phyloP scores from a whole-genome alignment of 2,329 filamentous ascomycete species.

The Ceratocystis cacaofunesta region DNA sequence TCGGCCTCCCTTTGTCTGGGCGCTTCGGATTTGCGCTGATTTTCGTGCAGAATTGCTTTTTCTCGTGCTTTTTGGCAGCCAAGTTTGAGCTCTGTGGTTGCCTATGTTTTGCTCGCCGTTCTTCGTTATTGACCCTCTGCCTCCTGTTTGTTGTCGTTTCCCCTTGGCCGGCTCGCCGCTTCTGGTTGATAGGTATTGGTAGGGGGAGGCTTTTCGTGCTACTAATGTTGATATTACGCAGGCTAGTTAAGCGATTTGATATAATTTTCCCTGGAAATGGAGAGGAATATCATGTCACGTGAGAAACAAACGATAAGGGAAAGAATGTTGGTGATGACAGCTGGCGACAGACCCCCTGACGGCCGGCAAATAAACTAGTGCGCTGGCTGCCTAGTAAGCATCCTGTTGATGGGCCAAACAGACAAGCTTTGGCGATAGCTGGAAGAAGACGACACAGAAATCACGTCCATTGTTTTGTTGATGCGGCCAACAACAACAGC shows the following conservation, averaged over 20 bases:
- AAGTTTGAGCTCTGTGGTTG: not conserved
- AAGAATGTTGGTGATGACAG: not conserved
- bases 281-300: not conserved
- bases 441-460: not conserved
- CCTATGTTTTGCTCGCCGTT: not conserved
- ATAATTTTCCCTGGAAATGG: not conserved
- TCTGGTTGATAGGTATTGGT: not conserved
- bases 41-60: not conserved
- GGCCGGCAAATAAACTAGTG: not conserved
- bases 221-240: not conserved
- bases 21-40: not conserved
- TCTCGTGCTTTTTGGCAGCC: too few species aligned
- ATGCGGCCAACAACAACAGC: not conserved
- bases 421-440: not conserved
- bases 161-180: not conserved
- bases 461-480: not conserved
- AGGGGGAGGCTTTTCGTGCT: not conserved
- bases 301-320: not conserved
- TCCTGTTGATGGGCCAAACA: not conserved
- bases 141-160: not conserved
- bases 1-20: not conserved
- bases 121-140: not conserved
- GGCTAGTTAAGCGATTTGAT: conserved; percentile 3
- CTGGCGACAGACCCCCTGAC: not conserved
- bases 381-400: not conserved